Evolutionary conservation across 805 yeast species (phyloP), one percentile per base, ranked within the genome.

Genomic region (Ogataea trehaloabstinens): DNA sequence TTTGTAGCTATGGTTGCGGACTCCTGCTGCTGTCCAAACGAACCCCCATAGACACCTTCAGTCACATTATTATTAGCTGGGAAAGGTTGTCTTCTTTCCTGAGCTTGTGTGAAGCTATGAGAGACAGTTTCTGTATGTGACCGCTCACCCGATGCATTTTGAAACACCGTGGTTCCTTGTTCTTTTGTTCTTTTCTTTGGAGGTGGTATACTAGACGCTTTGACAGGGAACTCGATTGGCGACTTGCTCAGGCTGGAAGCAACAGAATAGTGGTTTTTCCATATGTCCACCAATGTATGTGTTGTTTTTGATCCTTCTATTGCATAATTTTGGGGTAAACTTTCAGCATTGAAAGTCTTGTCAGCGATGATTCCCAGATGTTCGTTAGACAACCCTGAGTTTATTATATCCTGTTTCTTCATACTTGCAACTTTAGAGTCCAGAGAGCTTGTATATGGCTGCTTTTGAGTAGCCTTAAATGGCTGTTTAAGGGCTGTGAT

Each of bases 381-480:
- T 17, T 30, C 34, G 34, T 55, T 56, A 2, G 55, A 48, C 6
- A 28, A 18, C 3, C 74, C 75, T 4, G 63, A 49, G 42, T 73
- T 63, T 4, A 78, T 61, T 3, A 77, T 51, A 7, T 55, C 49
- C n/a, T 61, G 48, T 35, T 58, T 62, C 2, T 58, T 36, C 17
- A 38, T 39, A 6, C 55, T 55, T n/a, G 38, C 41, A 7, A 71
- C 50, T 47, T 67, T 73, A 2, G 47, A 37, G 31, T 78, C 73
- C 3, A 78, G 64, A 18, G 61, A 58, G 6, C 38, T 34, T 2
- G 80, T 66, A 46, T 63, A 75, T 0, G 75, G 70, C 41, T 76
- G 80, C 37, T 66, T 67, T 43, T 72, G 61, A 3, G 60, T 43
- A 1, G 48, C 19, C 34, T 61, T 61, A 40, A 35, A 60, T 0